Evolutionary conservation across 2,329 filamentous ascomycete genomes (phyloP).

Genomic region (Laburnicola sp.): DNA sequence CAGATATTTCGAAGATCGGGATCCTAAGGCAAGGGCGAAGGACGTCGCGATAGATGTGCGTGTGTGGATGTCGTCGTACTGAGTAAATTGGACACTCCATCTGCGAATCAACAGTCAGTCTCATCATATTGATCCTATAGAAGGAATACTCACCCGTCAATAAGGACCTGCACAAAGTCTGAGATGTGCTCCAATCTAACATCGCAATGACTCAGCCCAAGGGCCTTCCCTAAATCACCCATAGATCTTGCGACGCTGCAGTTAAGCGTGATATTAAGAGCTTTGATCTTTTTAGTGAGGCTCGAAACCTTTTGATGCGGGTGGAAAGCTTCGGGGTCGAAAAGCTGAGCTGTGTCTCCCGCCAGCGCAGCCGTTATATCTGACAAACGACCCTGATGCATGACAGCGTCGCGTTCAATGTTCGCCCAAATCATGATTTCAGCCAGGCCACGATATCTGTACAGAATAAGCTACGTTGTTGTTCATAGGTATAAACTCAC

Average conservation of each 20-base stretch:
- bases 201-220: neutral
- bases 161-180: neutral
- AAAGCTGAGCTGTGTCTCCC: neutral
- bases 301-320: neutral
- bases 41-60: neutral
- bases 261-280: neutral
- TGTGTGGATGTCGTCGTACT: neutral
- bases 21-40: constrained; percentile 9
- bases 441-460: neutral
- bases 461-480: neutral
- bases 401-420: neutral
- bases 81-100: neutral
- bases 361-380: neutral
- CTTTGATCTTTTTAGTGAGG: neutral
- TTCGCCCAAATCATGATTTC: neutral
- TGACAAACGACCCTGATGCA: neutral
- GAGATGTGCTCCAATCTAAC: neutral
- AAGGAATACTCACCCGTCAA: neutral
- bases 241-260: neutral
- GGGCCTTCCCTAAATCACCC: neutral
- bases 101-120: neutral
- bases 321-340: neutral
- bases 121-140: neutral
- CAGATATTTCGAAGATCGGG: neutral
- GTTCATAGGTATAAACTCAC: neutral